These are phyloP conservation scores for Rhododendron henanense DNA, from an alignment of 148 eudicot genomes.

Conservation along the genomic window DNA sequence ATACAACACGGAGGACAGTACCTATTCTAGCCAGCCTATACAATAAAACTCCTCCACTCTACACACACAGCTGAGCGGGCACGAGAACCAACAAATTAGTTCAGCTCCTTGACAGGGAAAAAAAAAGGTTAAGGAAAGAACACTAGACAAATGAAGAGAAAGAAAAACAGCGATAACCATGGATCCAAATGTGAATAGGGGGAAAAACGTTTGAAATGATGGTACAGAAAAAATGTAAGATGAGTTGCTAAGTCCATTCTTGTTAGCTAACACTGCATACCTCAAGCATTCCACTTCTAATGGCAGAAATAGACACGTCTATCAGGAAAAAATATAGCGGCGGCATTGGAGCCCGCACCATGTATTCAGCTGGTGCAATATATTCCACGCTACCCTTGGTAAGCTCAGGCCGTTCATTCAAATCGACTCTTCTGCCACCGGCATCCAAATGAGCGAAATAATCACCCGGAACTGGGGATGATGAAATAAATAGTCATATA, in stretches of 20 bases:
- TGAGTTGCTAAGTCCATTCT: neutral
- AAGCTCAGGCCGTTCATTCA: slow-evolving; percentile 91
- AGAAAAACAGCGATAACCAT: neutral
- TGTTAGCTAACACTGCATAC: slow-evolving; percentile 38
- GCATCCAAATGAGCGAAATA: slow-evolving; percentile 90
- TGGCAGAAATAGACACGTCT: slow-evolving; percentile 91
- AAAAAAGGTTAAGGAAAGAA: neutral
- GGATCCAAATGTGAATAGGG: neutral
- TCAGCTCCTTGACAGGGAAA: neutral
- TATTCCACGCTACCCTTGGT: slow-evolving; percentile 85
- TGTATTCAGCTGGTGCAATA: slow-evolving; percentile 97
- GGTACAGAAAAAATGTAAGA: neutral
- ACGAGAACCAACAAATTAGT: neutral
- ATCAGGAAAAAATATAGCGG: slow-evolving; percentile 91
- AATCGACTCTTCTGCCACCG: slow-evolving; percentile 74
- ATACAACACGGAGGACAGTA: neutral
- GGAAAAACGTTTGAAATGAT: neutral
- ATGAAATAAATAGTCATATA: slow-evolving; percentile 14
- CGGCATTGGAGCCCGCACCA: slow-evolving; percentile 99
- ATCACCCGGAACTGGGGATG: slow-evolving; percentile 68
- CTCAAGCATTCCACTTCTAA: slow-evolving; percentile 97
- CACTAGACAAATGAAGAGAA: neutral
- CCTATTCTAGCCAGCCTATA: neutral
- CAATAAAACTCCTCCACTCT: neutral
- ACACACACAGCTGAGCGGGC: neutral